Conservation (phyloP, 148 eudicot species). For the Camellia sinensis region DNA sequence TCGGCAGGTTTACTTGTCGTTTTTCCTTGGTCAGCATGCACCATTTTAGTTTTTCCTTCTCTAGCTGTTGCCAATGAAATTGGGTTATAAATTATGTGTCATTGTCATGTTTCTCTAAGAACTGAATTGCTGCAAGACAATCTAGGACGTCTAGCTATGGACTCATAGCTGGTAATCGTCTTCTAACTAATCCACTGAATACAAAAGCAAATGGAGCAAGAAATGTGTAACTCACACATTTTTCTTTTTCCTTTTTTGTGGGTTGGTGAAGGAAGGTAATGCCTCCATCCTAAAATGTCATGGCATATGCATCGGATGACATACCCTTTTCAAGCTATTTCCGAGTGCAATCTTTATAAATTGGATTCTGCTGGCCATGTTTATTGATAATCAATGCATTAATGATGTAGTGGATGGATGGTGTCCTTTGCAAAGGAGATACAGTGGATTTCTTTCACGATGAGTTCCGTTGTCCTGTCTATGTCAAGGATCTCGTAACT, state of each 20-base stretch:
- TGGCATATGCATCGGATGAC: too few relatives aligned
- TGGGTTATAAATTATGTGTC: not conserved
- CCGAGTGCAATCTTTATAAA: not conserved
- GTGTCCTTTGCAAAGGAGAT: conserved; percentile 68
- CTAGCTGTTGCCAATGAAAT: not conserved
- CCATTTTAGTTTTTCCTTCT: not conserved
- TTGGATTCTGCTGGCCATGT: conserved; percentile 2
- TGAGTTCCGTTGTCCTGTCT: conserved; percentile 89
- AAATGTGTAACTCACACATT: not conserved
- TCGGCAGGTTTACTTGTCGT: not conserved
- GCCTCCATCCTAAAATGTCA: too few relatives aligned
- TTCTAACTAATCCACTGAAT: not conserved
- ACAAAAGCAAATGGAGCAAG: not conserved
- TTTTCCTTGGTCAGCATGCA: not conserved
- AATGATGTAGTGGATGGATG: conserved; percentile 76
- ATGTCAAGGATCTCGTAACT: conserved; percentile 74
- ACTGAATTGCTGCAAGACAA: not conserved
- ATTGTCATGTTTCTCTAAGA: not conserved
- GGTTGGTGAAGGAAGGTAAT: not conserved
- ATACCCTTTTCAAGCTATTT: not conserved
- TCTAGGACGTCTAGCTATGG: not conserved
- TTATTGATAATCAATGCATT: not conserved
- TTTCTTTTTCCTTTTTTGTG: not conserved
- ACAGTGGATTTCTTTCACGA: conserved; percentile 66
- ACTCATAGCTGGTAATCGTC: not conserved